Conservation (phyloP, 2,329 filamentous ascomycete species). For the Chalaropsis ovoidea region DNA sequence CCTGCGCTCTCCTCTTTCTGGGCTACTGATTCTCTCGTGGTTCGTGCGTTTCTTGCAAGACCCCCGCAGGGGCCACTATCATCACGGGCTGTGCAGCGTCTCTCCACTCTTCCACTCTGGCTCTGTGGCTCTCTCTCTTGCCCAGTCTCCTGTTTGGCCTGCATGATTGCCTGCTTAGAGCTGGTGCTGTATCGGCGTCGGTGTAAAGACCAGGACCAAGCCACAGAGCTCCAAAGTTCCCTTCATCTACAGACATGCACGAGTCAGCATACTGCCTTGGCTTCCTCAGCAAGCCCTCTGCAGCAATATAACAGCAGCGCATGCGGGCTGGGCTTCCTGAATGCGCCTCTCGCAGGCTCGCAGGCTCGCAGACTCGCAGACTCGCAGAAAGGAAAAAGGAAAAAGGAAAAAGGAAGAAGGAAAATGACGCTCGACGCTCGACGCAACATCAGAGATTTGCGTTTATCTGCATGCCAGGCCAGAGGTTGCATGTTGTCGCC, state of each 20-base stretch:
- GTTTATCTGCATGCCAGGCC: background rate
- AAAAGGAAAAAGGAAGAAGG: background rate
- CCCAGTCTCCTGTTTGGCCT: background rate
- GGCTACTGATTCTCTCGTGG: constrained; percentile 7
- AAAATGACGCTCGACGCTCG: background rate
- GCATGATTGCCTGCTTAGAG: background rate
- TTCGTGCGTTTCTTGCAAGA: constrained; percentile 3
- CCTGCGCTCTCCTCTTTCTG: background rate
- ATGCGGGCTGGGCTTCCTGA: background rate
- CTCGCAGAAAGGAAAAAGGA: background rate
- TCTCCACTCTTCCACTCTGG: background rate
- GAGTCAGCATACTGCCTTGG: constrained; percentile 11
- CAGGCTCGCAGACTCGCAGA: too few relatives aligned
- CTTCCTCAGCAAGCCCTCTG: background rate
- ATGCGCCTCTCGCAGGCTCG: background rate
- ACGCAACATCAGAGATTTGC: background rate
- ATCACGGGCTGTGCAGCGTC: constrained; percentile 10
- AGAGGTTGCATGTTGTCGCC: background rate
- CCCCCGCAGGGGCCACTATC: constrained; percentile 9
- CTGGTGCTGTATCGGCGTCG: background rate
- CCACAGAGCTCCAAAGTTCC: constrained; percentile 16
- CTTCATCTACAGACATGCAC: constrained; percentile 13
- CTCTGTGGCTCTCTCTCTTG: too few relatives aligned
- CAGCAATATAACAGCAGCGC: constrained; percentile 2
- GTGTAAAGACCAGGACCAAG: background rate